Evolutionary conservation across 805 yeast species (phyloP).

Genomic region (Lipomyces chichibuensis): DNA sequence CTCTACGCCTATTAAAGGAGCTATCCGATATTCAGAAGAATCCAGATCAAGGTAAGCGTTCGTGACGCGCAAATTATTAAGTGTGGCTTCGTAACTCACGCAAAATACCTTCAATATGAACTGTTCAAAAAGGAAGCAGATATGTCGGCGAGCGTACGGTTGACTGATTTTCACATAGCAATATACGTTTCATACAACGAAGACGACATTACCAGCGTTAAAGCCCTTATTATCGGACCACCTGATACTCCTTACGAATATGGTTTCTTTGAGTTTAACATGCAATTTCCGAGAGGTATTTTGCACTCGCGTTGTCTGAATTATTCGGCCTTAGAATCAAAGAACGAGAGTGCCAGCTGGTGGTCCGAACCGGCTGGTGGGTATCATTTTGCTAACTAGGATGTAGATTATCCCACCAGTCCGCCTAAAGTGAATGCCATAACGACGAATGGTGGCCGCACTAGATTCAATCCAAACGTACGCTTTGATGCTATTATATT

Average conservation of each 20-base stretch:
- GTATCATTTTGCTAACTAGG: not conserved
- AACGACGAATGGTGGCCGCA: conserved; percentile 28
- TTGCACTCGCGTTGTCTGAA: not conserved
- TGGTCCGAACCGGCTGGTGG: not conserved
- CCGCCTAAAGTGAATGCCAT: conserved; percentile 20
- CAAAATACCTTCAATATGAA: not conserved
- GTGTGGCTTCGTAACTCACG: not conserved
- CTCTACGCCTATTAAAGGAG: conserved; percentile 19
- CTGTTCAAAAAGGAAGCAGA: not conserved
- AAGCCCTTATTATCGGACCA: conserved; percentile 23
- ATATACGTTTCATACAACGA: conserved; percentile 19
- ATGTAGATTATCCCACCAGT: conserved; percentile 20
- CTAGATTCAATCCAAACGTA: conserved; percentile 27
- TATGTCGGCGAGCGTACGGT: not conserved
- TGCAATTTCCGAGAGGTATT: conserved; percentile 20
- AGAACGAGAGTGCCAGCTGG: not conserved
- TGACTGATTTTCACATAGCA: conserved; percentile 9
- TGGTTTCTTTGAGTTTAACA: conserved; percentile 22
- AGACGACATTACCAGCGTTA: conserved; percentile 16
- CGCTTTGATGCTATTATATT: not conserved
- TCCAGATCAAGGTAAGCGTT: conserved; percentile 20
- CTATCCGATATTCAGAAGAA: conserved; percentile 19
- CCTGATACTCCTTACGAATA: conserved; percentile 22
- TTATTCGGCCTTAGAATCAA: not conserved
- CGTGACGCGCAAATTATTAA: not conserved